A percentile compares a stretch with the other conserved stretches of the same genome.
These are phyloP conservation scores for Aspergillus sclerotialis DNA, from an alignment of 2,329 filamentous ascomycete genomes.

Conservation along the genomic window DNA sequence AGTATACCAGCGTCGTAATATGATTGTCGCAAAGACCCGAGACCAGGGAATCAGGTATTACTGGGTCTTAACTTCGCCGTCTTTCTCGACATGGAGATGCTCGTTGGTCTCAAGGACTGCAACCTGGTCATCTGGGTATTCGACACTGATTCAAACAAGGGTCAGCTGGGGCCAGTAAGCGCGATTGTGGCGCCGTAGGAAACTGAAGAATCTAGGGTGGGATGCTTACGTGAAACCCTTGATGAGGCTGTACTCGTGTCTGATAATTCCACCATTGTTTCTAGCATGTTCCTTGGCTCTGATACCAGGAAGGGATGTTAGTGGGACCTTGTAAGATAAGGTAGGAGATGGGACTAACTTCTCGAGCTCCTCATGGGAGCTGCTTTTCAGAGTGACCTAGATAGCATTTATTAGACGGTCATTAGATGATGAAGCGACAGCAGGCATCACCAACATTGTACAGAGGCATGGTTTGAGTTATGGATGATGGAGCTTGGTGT, in stretches of 20 bases:
- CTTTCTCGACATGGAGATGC: slow-evolving; percentile 71
- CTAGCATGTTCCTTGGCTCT: slow-evolving; percentile 71
- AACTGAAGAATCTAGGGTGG: background rate
- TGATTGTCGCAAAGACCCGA: too few relatives aligned
- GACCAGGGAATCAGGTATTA: slow-evolving; percentile 42
- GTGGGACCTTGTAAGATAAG: background rate
- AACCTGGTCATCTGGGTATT: slow-evolving; percentile 62
- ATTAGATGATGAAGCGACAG: background rate
- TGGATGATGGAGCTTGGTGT: slow-evolving; percentile 1
- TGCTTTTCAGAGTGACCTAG: slow-evolving; percentile 73
- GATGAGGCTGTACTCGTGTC: slow-evolving; percentile 76
- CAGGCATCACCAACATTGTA: slow-evolving; percentile 27
- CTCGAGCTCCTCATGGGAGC: slow-evolving; percentile 59
- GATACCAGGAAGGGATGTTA: slow-evolving; percentile 9
- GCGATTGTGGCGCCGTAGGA: background rate
- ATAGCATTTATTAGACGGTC: slow-evolving; percentile 1
- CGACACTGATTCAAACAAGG: slow-evolving; percentile 52
- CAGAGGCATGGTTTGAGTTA: slow-evolving; percentile 27
- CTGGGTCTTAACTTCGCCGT: slow-evolving; percentile 65
- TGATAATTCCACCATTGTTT: slow-evolving; percentile 76
- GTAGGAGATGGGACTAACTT: slow-evolving; percentile 46
- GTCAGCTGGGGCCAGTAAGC: slow-evolving; percentile 5
- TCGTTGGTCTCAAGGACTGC: slow-evolving; percentile 60
- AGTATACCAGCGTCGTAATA: too few relatives aligned
- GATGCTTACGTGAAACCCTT: slow-evolving; percentile 81